Conservation (phyloP, 805 yeast genomes). For the Metschnikowia arizonensis region DNA sequence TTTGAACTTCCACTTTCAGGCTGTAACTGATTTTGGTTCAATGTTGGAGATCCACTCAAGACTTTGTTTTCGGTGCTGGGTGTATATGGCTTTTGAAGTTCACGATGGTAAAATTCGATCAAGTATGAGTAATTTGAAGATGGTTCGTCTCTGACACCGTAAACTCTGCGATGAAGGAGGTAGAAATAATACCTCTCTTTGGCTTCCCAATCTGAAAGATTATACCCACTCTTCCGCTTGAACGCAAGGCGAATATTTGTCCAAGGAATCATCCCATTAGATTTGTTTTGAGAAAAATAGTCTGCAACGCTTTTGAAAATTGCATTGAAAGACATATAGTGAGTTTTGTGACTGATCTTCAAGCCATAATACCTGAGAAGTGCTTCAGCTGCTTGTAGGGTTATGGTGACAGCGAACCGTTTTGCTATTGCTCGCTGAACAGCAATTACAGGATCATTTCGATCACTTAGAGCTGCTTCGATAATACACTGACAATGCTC, state of each 20-base stretch:
- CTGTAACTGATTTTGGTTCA: neutral
- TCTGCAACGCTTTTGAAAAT: slow-evolving; percentile 14
- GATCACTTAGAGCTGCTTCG: slow-evolving; percentile 9
- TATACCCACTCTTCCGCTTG: slow-evolving; percentile 7
- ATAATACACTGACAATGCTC: slow-evolving; percentile 14
- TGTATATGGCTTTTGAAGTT: neutral
- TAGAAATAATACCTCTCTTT: slow-evolving; percentile 15
- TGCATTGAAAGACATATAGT: slow-evolving; percentile 13
- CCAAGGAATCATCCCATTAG: slow-evolving; percentile 17
- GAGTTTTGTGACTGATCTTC: slow-evolving; percentile 2
- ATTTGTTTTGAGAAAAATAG: slow-evolving; percentile 6
- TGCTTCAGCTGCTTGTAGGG: slow-evolving; percentile 14
- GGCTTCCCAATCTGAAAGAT: slow-evolving; percentile 17
- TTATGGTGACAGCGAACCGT: slow-evolving; percentile 7
- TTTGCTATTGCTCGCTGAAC: slow-evolving; percentile 9
- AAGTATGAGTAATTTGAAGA: slow-evolving; percentile 12
- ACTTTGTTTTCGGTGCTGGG: too few species aligned
- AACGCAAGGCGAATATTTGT: slow-evolving; percentile 12
- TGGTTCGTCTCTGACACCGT: slow-evolving; percentile 17
- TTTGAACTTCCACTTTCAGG: too few species aligned
- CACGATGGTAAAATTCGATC: slow-evolving; percentile 7
- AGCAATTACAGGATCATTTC: slow-evolving; percentile 3
- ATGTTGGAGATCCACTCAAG: neutral
- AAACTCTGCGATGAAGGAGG: slow-evolving; percentile 15
- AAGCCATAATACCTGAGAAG: slow-evolving; percentile 19